Conservation (phyloP, 2,329 filamentous ascomycete genomes). For the Aspergillus flavus region DNA sequence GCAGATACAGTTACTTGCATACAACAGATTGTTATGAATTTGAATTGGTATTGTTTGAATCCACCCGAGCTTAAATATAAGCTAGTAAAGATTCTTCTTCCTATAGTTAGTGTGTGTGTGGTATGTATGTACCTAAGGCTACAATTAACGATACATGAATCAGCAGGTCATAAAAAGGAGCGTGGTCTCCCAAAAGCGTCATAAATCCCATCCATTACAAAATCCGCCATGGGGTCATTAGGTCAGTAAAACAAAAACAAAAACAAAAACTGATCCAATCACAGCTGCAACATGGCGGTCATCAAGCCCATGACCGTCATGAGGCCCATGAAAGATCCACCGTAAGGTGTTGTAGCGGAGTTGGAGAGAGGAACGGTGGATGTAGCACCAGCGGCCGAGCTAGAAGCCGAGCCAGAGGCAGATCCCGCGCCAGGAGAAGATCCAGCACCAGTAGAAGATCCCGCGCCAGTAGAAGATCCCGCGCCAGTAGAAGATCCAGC, state of each 20-base stretch:
- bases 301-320: conserved; percentile 24
- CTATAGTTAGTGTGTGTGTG: not conserved
- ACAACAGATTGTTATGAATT: not conserved
- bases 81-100: not conserved
- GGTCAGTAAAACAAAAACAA: not conserved
- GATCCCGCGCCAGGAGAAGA: conserved; percentile 9
- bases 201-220: conserved; percentile 3
- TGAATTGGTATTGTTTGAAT: not conserved
- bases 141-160: conserved; percentile 2
- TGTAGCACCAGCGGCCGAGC: conserved; percentile 10
- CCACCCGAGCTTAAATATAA: not conserved
- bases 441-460: conserved; percentile 10
- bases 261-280: conserved; percentile 9
- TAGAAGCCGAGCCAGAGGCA: conserved; percentile 17
- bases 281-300: conserved; percentile 35
- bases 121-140: not conserved
- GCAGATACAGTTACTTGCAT: too few relatives aligned
- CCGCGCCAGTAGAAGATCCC: not conserved
- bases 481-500: not conserved
- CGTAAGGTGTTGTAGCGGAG: conserved; percentile 26
- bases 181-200: not conserved
- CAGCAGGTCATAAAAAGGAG: conserved; percentile 1
- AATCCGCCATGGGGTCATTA: not conserved
- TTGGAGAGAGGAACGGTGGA: conserved; percentile 21
- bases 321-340: conserved; percentile 25